Conservation (phyloP, 768 basidiomycete species). For the Collybiopsis confluens region DNA sequence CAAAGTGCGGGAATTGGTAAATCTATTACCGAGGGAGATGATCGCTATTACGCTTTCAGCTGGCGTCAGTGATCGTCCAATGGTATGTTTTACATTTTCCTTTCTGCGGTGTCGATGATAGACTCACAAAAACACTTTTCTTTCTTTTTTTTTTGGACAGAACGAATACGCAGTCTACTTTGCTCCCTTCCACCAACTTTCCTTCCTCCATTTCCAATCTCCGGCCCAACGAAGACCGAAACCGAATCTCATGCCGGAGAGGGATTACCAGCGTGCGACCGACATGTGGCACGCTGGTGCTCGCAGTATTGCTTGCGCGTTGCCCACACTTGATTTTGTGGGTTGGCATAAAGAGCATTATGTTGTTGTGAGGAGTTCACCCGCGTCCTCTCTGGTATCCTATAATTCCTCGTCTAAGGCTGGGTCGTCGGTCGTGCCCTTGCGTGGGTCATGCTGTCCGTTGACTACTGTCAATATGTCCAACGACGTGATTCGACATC, state of each 20-base stretch:
- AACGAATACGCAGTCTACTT: constrained; percentile 51
- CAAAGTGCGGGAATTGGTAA: constrained; percentile 34
- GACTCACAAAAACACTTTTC: too few relatives aligned
- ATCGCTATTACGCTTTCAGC: constrained; percentile 50
- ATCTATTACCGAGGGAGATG: constrained; percentile 42
- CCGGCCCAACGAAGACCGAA: constrained; percentile 45
- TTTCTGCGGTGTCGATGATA: too few relatives aligned
- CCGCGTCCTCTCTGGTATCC: too few relatives aligned
- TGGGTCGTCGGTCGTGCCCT: not conserved
- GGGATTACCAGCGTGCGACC: constrained; percentile 54
- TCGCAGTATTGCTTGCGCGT: constrained; percentile 41
- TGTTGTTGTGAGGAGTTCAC: constrained; percentile 45
- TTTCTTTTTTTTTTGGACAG: constrained; percentile 22
- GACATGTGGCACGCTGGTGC: constrained; percentile 51
- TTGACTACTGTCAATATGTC: too few relatives aligned
- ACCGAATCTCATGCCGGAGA: constrained; percentile 54
- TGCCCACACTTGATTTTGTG: constrained; percentile 58
- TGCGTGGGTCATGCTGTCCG: not conserved
- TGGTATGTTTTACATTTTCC: not conserved
- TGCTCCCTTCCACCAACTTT: constrained; percentile 41
- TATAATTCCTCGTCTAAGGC: too few relatives aligned
- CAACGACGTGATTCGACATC: too few relatives aligned
- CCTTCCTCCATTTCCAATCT: constrained; percentile 58
- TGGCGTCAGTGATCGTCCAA: constrained; percentile 36
- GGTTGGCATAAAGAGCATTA: constrained; percentile 76